Evolutionary conservation across 1,139 yeast species (phyloP).

Genomic region (Komagataea norvegica): DNA sequence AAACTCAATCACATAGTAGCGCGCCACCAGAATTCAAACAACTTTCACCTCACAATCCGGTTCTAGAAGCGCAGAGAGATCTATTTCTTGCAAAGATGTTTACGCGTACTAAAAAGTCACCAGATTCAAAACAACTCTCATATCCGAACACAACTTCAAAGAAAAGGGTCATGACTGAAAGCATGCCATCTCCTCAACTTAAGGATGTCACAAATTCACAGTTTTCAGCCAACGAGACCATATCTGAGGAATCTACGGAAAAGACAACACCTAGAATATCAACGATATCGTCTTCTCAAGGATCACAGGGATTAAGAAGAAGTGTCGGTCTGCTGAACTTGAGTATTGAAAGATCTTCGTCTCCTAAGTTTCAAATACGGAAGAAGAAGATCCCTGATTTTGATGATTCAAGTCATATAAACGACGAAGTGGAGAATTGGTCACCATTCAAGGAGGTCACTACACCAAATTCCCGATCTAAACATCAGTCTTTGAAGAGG

Average conservation of each 20-base stretch:
- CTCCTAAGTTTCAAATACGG: slow-evolving; percentile 20
- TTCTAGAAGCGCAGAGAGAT: too few species aligned
- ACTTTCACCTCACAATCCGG: too few species aligned
- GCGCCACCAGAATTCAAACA: too few species aligned
- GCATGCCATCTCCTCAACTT: slow-evolving; percentile 23
- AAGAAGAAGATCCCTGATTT: slow-evolving; percentile 21
- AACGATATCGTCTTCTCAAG: slow-evolving; percentile 24
- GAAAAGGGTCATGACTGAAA: slow-evolving; percentile 23
- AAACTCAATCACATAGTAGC: too few species aligned
- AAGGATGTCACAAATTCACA: slow-evolving; percentile 16
- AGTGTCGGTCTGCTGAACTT: slow-evolving; percentile 36
- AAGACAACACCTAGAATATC: slow-evolving; percentile 23
- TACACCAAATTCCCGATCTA: slow-evolving; percentile 20
- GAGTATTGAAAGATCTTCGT: slow-evolving; percentile 32
- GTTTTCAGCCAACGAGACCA: slow-evolving; percentile 10
- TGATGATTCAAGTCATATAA: slow-evolving; percentile 19
- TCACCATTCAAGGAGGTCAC: slow-evolving; percentile 28
- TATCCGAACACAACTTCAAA: slow-evolving; percentile 12
- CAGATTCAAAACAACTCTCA: slow-evolving; percentile 4
- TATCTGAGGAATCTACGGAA: slow-evolving; percentile 8
- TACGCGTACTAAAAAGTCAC: slow-evolving; percentile 9
- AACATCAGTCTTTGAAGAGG: slow-evolving; percentile 21
- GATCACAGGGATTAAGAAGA: slow-evolving; percentile 32
- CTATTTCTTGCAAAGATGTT: slow-evolving; percentile 5
- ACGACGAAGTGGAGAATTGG: slow-evolving; percentile 31